Base-by-base conservation (phyloP, 768 basidiomycete genomes). In the Hydnum rufescens region DNA sequence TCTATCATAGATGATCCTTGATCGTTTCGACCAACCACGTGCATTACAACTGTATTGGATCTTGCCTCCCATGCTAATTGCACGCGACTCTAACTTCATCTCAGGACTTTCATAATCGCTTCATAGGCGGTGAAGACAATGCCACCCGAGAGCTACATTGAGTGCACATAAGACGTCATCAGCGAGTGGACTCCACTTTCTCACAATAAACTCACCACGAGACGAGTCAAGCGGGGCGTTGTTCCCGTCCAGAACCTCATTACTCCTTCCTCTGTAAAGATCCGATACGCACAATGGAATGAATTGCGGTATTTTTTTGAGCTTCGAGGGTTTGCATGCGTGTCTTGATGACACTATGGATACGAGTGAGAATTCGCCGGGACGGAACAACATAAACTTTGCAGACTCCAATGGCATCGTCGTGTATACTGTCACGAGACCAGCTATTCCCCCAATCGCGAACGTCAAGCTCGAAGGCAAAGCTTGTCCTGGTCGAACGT, bases 161-260 rank as follows among this genome's bases (percentile, higher is more conserved):
- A 31, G 32, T n/a, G 51, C 28, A 42, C 43, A 51, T 5, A 39
- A 18, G 50, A 2, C 47, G 29, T 51, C 3, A 46, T 31, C 8
- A 55, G 3, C 16, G 19, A 47, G 43, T 26, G 31, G 49, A 18
- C 22, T 31, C 22, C 51, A 47, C 43, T 19, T 51, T 26, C 19
- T 25, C 32, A 51, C 6, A 46, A 52, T 51, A 55, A 30, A 19
- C 19, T 6, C 60, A 89, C 83, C 61, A 93, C 80, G 48, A 99
- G 64, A 28, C 95, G 73, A 4, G 77, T 76, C 26, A 99, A 65
- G 55, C 93, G 69, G 0, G 95, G 95, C 3, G 92, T 93, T 4
- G 93, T 89, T 2, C 95, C 95, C 2, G 83, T 85, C 95, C 95
- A 99, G 66, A 99, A 95, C 48, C 82, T 74, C n/a, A 77, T 59